phyloP scores from a whole-genome alignment of 2,329 filamentous ascomycete species.

The Aureobasidium lini region DNA sequence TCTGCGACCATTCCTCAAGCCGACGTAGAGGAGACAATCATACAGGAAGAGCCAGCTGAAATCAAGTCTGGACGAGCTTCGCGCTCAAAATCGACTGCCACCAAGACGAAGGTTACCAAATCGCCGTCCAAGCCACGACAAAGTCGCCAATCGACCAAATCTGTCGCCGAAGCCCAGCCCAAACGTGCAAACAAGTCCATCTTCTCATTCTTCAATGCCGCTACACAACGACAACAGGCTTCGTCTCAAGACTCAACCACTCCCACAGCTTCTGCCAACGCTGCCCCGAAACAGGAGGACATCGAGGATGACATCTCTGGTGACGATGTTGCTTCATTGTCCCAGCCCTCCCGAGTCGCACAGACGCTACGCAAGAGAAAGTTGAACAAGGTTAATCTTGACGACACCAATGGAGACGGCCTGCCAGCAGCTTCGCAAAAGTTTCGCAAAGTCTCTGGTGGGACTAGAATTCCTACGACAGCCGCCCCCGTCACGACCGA shows the following conservation, averaged over 20 bases:
- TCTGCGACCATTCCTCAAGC: background rate
- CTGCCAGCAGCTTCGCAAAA: constrained; percentile 31
- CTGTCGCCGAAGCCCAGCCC: constrained; percentile 24
- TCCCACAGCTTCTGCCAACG: constrained; percentile 31
- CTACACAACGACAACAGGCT: constrained; percentile 32
- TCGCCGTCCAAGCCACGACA: background rate
- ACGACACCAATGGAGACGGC: background rate
- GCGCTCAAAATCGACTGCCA: background rate
- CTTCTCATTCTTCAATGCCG: constrained; percentile 42
- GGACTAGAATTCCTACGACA: constrained; percentile 27
- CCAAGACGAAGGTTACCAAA: background rate
- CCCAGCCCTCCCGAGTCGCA: constrained; percentile 27
- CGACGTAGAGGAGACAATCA: background rate
- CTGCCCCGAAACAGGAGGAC: constrained; percentile 20
- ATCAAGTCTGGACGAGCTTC: constrained; percentile 14
- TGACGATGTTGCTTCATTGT: constrained; percentile 21
- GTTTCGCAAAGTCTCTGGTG: constrained; percentile 35
- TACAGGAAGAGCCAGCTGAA: constrained; percentile 10
- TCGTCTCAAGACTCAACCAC: constrained; percentile 31
- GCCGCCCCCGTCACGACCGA: constrained; percentile 39
- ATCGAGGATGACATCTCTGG: constrained; percentile 27
- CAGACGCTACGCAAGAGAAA: constrained; percentile 30
- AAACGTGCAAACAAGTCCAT: constrained; percentile 36
- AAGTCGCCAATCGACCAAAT: constrained; percentile 21
- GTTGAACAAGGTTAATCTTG: constrained; percentile 15